A percentile compares a stretch with the other conserved stretches of the same genome.
Evolutionary conservation across 495 filamentous ascomycete species (phyloP).

Genomic region (Trypethelium eluteriae): DNA sequence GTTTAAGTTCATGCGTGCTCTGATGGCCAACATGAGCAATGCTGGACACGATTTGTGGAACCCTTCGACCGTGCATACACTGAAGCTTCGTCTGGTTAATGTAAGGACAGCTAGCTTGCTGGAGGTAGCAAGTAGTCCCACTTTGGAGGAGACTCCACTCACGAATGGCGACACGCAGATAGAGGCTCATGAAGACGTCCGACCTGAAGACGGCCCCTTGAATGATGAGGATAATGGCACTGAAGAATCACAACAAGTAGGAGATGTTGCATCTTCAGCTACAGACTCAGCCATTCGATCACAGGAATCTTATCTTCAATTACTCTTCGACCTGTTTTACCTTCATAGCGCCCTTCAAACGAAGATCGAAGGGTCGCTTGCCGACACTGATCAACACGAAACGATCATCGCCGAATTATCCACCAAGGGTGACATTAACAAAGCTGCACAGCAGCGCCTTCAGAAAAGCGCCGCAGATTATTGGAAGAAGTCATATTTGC

Average conservation of each 20-base stretch:
- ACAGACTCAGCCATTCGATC: not conserved
- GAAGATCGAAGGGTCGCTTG: not conserved
- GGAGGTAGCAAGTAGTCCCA: conserved; percentile 32
- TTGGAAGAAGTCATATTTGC: conserved; percentile 35
- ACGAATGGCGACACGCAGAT: conserved; percentile 15
- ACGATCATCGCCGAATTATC: conserved; percentile 12
- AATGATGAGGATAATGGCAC: conserved; percentile 11
- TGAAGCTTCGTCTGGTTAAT: conserved; percentile 45
- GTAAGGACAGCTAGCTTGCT: conserved; percentile 29
- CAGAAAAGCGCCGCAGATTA: conserved; percentile 33
- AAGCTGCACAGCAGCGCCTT: conserved; percentile 20
- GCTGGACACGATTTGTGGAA: conserved; percentile 80
- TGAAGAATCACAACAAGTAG: not conserved
- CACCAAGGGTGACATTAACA: conserved; percentile 22
- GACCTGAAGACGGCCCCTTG: conserved; percentile 15
- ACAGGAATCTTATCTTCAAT: conserved; percentile 49
- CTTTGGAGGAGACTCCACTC: not conserved
- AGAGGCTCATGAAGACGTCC: conserved; percentile 20
- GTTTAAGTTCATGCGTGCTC: conserved; percentile 63
- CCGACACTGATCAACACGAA: not conserved
- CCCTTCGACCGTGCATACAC: conserved; percentile 50
- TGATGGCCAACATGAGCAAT: conserved; percentile 59
- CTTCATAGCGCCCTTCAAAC: conserved; percentile 38
- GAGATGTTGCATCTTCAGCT: not conserved
- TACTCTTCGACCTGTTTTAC: conserved; percentile 69